A percentile compares a stretch with the other conserved stretches of the same genome.
These are phyloP conservation scores for Boletus coccyginus DNA, from an alignment of 768 basidiomycete genomes.

Conservation along the genomic window DNA sequence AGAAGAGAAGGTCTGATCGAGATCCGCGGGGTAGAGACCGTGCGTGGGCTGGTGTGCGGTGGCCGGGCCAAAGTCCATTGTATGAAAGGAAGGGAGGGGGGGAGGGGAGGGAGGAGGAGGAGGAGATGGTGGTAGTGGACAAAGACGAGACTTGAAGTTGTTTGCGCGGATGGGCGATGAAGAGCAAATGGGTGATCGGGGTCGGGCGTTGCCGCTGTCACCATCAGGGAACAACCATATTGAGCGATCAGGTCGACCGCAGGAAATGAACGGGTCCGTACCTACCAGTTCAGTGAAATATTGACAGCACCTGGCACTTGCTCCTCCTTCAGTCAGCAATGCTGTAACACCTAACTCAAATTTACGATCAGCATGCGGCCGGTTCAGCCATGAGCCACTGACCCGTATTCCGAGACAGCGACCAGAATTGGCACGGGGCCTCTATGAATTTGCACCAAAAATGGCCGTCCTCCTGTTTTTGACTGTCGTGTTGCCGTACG, in stretches of 20 bases:
- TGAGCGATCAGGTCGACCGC: constrained; percentile 36
- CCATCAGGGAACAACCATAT: constrained; percentile 36
- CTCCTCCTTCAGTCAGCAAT: neutral
- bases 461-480: neutral
- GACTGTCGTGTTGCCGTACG: constrained; percentile 5
- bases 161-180: constrained; percentile 30
- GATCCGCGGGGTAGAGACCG: constrained; percentile 52
- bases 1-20: constrained; percentile 55
- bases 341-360: constrained; percentile 13
- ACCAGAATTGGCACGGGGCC: constrained; percentile 4
- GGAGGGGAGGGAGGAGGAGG: constrained; percentile 30
- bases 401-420: constrained; percentile 14
- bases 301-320: neutral
- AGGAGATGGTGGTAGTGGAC: constrained; percentile 28
- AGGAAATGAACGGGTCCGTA: constrained; percentile 27
- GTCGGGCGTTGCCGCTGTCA: constrained; percentile 52
- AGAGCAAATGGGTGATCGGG: constrained; percentile 51
- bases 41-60: constrained; percentile 35
- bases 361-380: constrained; percentile 16
- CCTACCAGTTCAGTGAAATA: constrained; percentile 26
- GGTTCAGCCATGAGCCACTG: neutral
- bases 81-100: constrained; percentile 37
- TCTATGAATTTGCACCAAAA: constrained; percentile 1
- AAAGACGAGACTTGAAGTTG: constrained; percentile 33
- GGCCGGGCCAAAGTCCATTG: constrained; percentile 49